A percentile compares a stretch with the other conserved stretches of the same genome.
Evolutionary conservation across 23 red algal genomes (phyloP).

Genomic region (Gracilaria gracilis): DNA sequence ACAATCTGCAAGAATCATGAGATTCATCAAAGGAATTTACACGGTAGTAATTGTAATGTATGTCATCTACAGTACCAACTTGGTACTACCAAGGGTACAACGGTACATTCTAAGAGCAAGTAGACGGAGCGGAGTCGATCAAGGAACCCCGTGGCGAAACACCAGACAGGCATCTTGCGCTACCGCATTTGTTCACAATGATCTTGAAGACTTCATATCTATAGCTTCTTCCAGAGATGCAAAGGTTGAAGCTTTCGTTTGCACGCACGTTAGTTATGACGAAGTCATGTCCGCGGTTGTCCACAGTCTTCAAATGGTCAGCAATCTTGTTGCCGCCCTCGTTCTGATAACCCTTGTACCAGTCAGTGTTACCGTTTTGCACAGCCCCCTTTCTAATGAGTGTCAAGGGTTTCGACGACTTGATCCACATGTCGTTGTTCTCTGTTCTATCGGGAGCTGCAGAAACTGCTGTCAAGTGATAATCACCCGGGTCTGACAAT

Average conservation of each 20-base stretch:
- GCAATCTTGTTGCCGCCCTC: conserved; percentile 15
- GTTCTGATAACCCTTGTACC: conserved; percentile 62
- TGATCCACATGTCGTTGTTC: conserved; percentile 61
- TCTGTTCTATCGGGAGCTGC: conserved; percentile 33
- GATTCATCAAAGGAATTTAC: too few species aligned
- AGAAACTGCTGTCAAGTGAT: conserved; percentile 35
- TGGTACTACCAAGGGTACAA: too few species aligned
- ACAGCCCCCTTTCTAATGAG: not conserved
- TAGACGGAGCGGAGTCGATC: not conserved
- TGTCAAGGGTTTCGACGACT: not conserved
- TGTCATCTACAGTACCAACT: too few species aligned
- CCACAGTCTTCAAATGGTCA: conserved; percentile 23
- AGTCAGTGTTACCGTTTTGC: conserved; percentile 4
- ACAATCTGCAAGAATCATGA: too few species aligned
- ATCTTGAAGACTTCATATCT: conserved; percentile 40
- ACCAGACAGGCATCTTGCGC: not conserved
- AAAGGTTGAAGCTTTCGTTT: conserved; percentile 7
- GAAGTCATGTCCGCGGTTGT: conserved; percentile 28
- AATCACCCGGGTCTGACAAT: not conserved
- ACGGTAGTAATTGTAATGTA: too few species aligned
- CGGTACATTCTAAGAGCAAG: not conserved
- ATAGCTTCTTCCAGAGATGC: conserved; percentile 38
- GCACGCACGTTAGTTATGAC: conserved; percentile 24
- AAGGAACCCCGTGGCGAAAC: not conserved
- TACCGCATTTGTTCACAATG: conserved; percentile 9